phyloP scores from a whole-genome alignment of 345 rosid species.

The Camelina sativa region DNA sequence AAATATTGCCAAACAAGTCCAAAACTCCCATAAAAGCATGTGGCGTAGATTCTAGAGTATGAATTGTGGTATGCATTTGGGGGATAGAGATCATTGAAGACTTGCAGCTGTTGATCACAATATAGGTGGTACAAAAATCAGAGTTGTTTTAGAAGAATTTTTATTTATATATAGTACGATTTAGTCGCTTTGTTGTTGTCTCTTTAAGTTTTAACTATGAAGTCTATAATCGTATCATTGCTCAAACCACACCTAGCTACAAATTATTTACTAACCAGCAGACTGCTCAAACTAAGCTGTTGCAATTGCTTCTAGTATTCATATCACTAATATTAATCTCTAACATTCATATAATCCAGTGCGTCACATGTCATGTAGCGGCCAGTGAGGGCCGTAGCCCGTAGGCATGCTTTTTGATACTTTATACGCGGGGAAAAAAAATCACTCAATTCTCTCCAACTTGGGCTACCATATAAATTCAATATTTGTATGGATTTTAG shows the following conservation, averaged over 20 bases:
- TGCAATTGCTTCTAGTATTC: neutral
- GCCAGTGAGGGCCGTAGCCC: neutral
- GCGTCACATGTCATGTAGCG: too few relatives aligned
- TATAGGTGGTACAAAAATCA: neutral
- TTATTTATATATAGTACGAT: neutral
- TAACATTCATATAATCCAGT: neutral
- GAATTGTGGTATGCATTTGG: neutral
- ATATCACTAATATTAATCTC: neutral
- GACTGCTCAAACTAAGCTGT: neutral
- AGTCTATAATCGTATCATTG: constrained; percentile 2
- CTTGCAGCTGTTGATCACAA: constrained; percentile 4
- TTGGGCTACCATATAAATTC: constrained; percentile 30
- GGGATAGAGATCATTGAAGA: neutral
- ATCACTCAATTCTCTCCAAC: too few relatives aligned
- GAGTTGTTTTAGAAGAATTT: neutral
- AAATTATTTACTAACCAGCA: constrained; percentile 15
- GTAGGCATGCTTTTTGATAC: too few relatives aligned
- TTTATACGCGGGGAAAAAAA: too few relatives aligned
- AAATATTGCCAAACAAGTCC: constrained; percentile 32
- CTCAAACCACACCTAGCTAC: constrained; percentile 8
- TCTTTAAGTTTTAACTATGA: neutral
- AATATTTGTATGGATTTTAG: constrained; percentile 2
- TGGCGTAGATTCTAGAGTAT: constrained; percentile 1
- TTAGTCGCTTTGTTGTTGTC: neutral
- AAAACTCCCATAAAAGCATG: constrained; percentile 7